Conservation (phyloP, 805 yeast genomes). For the Kazachstania psychrophila region DNA sequence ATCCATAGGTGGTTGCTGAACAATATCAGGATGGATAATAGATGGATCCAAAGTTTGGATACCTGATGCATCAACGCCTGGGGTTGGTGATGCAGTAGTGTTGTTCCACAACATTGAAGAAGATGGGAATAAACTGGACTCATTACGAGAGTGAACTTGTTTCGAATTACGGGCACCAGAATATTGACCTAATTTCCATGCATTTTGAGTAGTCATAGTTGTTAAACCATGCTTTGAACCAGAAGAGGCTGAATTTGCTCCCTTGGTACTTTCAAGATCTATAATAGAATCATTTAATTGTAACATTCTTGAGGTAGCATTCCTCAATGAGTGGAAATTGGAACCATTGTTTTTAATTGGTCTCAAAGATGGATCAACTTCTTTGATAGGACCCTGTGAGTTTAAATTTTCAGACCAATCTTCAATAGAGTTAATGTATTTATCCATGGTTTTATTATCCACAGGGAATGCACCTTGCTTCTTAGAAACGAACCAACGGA, state of each 20-base stretch:
- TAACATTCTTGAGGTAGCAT: conserved; percentile 29
- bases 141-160: conserved; percentile 5
- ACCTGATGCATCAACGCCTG: conserved; percentile 3
- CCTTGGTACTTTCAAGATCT: conserved; percentile 4
- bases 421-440: conserved; percentile 62
- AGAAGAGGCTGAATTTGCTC: neutral
- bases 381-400: conserved; percentile 41
- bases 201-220: conserved; percentile 62
- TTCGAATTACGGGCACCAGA: neutral
- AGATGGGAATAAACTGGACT: conserved; percentile 6
- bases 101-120: conserved; percentile 12
- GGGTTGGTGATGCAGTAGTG: conserved; percentile 6
- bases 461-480: conserved; percentile 70
- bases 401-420: conserved; percentile 71
- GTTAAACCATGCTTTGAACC: conserved; percentile 23
- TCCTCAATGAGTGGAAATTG: conserved; percentile 30
- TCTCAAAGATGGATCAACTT: conserved; percentile 43
- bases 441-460: conserved; percentile 49
- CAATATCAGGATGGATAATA: conserved; percentile 63
- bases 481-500: conserved; percentile 72
- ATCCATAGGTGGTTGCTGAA: conserved; percentile 84
- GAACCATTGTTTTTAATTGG: conserved; percentile 33
- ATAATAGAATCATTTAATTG: conserved; percentile 11
- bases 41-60: conserved; percentile 47
- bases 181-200: conserved; percentile 14